Evolutionary conservation across 2,329 filamentous ascomycete genomes (phyloP), one percentile per base, ranked within the genome.

Genomic region (Ophiostoma quercus): DNA sequence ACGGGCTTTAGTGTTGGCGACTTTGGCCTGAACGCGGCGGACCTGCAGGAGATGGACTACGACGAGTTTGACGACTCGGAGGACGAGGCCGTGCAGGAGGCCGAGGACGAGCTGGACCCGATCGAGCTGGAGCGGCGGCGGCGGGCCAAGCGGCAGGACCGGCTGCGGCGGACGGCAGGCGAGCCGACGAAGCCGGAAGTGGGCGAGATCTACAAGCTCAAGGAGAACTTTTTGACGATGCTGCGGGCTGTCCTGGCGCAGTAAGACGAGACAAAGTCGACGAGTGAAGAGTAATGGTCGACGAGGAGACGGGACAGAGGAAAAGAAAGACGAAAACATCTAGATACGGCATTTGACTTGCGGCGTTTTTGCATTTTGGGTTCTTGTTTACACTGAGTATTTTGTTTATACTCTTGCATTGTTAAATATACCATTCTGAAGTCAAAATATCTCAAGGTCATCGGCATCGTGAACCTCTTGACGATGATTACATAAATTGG

Each of bases 21-120:
- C 80, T 99, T 99, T 80, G 95, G 95, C 0, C 82, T 99, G 25
- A 88, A 97, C 77, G 87, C 91, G 76, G 89, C 91, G 76, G 95
- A 98, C 77, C 82, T 98, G 16, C 87, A 94, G 77, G 94, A 97
- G 72, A 88, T 97, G 78, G 87, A 87, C 63, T 92, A 95, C 74
- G 91, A 91, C 2, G 91, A 94, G 70, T 86, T 88, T 9, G 82
- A 82, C 8, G 83, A 80, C 1, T 87, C 85, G 1, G 88, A 89
- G 68, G 87, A 83, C 1, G 87, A 89, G 71, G 86, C 82, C 0
- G 87, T 90, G 74, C 84, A 90, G n/a, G 89, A 90, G 70, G 87
- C 85, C 14, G 89, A 92, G 68, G 92, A 96, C 70, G 89, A 94
- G 71, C 79, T 91, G 72, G 94, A 98, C 76, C 93, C 94, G 1